Percentiles rank a stretch among this genome's conserved stretches.
phyloP scores from a whole-genome alignment of 2,329 filamentous ascomycete species.

The Sphaerostilbella broomeana region DNA sequence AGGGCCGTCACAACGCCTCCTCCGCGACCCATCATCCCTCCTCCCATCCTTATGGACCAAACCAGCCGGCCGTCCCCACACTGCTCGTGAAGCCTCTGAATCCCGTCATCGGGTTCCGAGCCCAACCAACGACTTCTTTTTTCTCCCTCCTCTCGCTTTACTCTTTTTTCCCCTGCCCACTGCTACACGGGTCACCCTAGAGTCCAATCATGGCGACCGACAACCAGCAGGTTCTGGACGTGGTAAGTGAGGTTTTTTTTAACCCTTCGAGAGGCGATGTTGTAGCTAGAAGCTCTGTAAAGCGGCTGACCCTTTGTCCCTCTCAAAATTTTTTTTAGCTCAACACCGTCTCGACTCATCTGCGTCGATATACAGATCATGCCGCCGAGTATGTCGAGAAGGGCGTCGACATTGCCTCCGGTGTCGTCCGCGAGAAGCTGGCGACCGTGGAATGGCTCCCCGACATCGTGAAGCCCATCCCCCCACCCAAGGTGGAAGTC shows the following conservation, averaged over 20 bases:
- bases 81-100: conserved; percentile 12
- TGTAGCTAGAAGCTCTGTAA: background rate
- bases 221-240: conserved; percentile 70
- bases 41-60: too few species aligned
- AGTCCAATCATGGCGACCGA: conserved; percentile 62
- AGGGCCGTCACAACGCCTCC: conserved; percentile 1
- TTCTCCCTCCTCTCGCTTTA: conserved; percentile 10
- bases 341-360: conserved; percentile 51
- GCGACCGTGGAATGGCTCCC: conserved; percentile 67
- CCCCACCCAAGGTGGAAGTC: conserved; percentile 35
- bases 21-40: conserved; percentile 9
- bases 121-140: conserved; percentile 13
- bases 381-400: conserved; percentile 75
- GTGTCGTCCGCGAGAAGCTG: conserved; percentile 61
- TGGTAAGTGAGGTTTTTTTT: conserved; percentile 46
- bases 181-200: conserved; percentile 6
- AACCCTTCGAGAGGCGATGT: conserved; percentile 1
- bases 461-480: conserved; percentile 54
- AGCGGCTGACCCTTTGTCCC: conserved; percentile 7
- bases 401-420: conserved; percentile 71
- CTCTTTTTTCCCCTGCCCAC: conserved; percentile 13
- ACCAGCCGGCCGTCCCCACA: conserved; percentile 13
- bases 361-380: conserved; percentile 63
- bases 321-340: conserved; percentile 35
- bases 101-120: conserved; percentile 23